Evolutionary conservation across 345 rosid species (phyloP).

Genomic region (Trapa incisa): DNA sequence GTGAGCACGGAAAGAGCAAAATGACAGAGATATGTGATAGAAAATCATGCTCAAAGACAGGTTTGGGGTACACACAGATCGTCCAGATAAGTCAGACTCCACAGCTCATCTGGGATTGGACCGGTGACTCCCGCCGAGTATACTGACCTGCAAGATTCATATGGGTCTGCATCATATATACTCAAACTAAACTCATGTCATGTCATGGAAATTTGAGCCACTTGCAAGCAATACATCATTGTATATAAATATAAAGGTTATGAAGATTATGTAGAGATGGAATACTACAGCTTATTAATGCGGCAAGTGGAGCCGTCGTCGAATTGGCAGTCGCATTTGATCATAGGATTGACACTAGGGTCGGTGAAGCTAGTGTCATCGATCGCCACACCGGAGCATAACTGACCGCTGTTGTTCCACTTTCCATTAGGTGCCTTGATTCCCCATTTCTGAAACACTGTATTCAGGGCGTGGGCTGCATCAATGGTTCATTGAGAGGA

Average conservation of each 20-base stretch:
- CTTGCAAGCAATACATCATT: no score
- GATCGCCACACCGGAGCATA: conserved; percentile 17
- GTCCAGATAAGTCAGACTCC: conserved; percentile 30
- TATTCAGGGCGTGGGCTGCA: conserved; percentile 18
- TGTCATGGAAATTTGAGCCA: no score
- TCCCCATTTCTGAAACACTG: conserved; percentile 19
- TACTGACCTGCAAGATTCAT: conserved; percentile 24
- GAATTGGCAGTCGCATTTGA: conserved; percentile 18
- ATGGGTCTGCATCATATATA: background rate
- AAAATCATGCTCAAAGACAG: no score
- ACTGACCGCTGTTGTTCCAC: conserved; percentile 25
- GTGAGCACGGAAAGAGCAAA: background rate
- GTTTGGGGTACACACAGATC: conserved; percentile 20
- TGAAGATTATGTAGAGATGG: background rate
- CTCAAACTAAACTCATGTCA: no score
- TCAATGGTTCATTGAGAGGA: no score
- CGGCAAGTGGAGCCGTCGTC: conserved; percentile 18
- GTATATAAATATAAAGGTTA: no score
- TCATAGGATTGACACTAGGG: conserved; percentile 11
- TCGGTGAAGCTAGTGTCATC: conserved; percentile 2
- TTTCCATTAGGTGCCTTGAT: conserved; percentile 1
- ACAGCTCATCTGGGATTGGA: conserved; percentile 37
- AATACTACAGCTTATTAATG: conserved; percentile 18
- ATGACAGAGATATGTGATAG: no score
- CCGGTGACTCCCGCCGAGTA: conserved; percentile 17